These are phyloP conservation scores for Solanum chacoense DNA, from an alignment of 305 asterid genomes.

Conservation along the genomic window DNA sequence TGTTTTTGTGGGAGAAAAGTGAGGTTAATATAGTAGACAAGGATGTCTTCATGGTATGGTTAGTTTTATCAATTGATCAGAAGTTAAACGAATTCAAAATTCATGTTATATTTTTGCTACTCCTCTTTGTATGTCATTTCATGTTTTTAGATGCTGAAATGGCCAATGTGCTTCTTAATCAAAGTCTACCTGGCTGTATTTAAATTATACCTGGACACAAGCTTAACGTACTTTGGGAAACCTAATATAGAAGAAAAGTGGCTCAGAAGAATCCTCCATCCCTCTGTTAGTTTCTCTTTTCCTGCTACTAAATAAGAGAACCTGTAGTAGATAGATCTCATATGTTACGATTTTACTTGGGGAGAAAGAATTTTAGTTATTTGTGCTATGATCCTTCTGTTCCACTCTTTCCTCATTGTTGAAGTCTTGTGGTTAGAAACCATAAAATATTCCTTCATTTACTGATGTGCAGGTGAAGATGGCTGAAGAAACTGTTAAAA, in stretches of 20 bases:
- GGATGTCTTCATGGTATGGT: background rate
- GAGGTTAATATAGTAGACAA: background rate
- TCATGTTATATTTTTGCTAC: background rate
- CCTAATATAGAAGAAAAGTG: background rate
- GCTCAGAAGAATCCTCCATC: background rate
- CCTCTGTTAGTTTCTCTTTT: background rate
- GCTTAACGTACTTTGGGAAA: background rate
- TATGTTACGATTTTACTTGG: background rate
- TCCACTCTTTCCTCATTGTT: background rate
- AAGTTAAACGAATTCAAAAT: background rate
- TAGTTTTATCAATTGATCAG: background rate
- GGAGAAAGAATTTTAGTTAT: background rate
- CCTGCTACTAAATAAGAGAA: background rate
- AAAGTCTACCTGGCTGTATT: background rate
- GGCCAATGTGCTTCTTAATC: background rate
- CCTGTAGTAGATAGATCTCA: background rate
- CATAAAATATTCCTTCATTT: background rate
- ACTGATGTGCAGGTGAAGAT: conserved; percentile 38
- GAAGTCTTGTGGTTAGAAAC: background rate
- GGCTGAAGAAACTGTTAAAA: conserved; percentile 89
- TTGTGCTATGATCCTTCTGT: background rate
- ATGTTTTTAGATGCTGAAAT: background rate
- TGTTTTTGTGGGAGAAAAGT: background rate
- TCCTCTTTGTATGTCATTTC: background rate
- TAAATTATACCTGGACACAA: background rate